Conservation (phyloP, 345 rosid genomes). For the Citrus medica region DNA sequence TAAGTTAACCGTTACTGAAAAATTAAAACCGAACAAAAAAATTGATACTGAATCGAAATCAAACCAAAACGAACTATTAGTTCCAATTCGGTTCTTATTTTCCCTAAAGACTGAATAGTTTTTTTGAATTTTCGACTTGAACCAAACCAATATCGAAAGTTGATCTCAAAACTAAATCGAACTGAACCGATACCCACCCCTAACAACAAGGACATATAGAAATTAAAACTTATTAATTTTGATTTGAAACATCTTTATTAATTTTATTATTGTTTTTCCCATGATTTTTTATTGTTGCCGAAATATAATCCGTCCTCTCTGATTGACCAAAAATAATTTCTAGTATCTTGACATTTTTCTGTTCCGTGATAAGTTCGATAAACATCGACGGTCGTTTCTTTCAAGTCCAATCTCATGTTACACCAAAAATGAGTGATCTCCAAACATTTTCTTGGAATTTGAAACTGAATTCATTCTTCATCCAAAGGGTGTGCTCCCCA, state of each 20-base stretch:
- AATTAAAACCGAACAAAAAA: too few species aligned
- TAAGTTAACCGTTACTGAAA: accelerated
- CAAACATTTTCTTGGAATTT: background rate
- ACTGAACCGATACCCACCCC: too few species aligned
- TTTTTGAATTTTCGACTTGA: too few species aligned
- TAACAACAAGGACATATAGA: too few species aligned
- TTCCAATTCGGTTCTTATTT: too few species aligned
- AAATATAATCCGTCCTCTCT: background rate
- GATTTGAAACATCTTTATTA: too few species aligned
- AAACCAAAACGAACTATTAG: too few species aligned
- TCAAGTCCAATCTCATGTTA: background rate
- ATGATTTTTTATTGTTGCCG: background rate
- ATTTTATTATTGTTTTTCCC: background rate
- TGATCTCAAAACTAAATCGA: too few species aligned
- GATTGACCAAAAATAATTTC: background rate
- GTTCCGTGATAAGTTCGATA: background rate
- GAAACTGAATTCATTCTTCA: background rate
- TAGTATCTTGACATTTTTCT: background rate
- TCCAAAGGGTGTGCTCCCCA: background rate
- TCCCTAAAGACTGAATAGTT: too few species aligned
- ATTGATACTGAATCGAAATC: too few species aligned
- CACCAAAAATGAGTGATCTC: background rate
- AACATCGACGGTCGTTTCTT: background rate
- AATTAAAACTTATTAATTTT: too few species aligned
- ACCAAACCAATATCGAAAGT: too few species aligned